These are phyloP conservation scores for Lojkania enalia DNA, from an alignment of 2,329 filamentous ascomycete species.

Conservation along the genomic window DNA sequence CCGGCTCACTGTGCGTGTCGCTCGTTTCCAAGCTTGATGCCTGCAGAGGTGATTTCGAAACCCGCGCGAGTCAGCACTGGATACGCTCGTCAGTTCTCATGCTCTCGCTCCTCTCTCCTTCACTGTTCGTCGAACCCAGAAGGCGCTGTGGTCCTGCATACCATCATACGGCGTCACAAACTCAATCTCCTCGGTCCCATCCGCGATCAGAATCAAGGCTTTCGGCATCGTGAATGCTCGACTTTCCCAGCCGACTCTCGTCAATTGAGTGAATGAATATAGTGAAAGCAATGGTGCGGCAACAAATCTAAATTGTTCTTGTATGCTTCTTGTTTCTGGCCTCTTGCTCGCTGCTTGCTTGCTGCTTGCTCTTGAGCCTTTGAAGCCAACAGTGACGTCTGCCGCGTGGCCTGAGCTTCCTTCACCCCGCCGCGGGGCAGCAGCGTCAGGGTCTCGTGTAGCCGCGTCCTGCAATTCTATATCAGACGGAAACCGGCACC, in stretches of 20 bases:
- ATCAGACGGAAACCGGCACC: too few relatives aligned
- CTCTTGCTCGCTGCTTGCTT: too few relatives aligned
- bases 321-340: too few relatives aligned
- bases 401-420: conserved; percentile 7
- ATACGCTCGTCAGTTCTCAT: neutral
- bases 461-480: too few relatives aligned
- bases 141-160: conserved; percentile 14
- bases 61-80: conserved; percentile 45
- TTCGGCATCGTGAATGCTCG: conserved; percentile 29
- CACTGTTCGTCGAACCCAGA: neutral
- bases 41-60: conserved; percentile 41
- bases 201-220: conserved; percentile 44
- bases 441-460: too few relatives aligned
- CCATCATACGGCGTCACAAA: conserved; percentile 48
- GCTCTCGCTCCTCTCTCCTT: neutral
- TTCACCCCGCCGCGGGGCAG: conserved; percentile 9
- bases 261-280: too few relatives aligned
- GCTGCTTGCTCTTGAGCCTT: too few relatives aligned
- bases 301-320: too few relatives aligned
- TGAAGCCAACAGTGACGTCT: conserved; percentile 3
- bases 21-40: conserved; percentile 40
- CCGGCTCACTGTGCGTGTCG: conserved; percentile 34
- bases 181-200: conserved; percentile 48
- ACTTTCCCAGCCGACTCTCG: too few relatives aligned
- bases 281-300: too few relatives aligned